Evolutionary conservation across 495 filamentous ascomycete genomes (phyloP).

Genomic region (Penicillium robsamsonii): DNA sequence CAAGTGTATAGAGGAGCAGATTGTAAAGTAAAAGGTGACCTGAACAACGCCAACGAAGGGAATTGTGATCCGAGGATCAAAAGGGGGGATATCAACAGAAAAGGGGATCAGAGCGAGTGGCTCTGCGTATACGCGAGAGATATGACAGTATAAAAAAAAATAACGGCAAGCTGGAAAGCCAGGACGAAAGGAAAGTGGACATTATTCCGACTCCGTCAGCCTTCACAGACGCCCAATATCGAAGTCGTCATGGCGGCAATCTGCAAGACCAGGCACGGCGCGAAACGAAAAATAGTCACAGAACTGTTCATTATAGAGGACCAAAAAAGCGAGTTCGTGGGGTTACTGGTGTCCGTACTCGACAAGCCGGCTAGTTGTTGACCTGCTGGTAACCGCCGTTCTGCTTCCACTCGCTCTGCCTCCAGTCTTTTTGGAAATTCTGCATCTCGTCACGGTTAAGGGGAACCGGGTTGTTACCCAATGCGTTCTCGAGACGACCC

Average conservation of each 20-base stretch:
- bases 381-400: slow-evolving; percentile 39
- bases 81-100: slow-evolving; percentile 27
- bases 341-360: not conserved
- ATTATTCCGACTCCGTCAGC: slow-evolving; percentile 16
- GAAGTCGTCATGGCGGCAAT: slow-evolving; percentile 11
- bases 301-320: slow-evolving; percentile 18
- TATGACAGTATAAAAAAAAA: not conserved
- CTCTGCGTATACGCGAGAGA: not conserved
- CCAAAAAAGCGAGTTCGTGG: not conserved
- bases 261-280: slow-evolving; percentile 8
- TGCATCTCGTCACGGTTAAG: slow-evolving; percentile 64
- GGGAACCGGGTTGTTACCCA: slow-evolving; percentile 53
- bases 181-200: slow-evolving; percentile 19
- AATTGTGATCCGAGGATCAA: slow-evolving; percentile 4
- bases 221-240: slow-evolving; percentile 13
- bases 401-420: slow-evolving; percentile 37
- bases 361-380: slow-evolving; percentile 20
- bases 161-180: not conserved
- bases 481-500: slow-evolving; percentile 60
- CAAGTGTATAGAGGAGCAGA: not conserved
- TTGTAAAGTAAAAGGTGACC: slow-evolving; percentile 1
- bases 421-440: slow-evolving; percentile 49
- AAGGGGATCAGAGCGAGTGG: not conserved
- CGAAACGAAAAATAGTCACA: slow-evolving; percentile 7
- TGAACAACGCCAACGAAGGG: slow-evolving; percentile 19